Evolutionary conservation across 176 grass and related monocot genomes (phyloP).

Genomic region (Aechmea fasciata): DNA sequence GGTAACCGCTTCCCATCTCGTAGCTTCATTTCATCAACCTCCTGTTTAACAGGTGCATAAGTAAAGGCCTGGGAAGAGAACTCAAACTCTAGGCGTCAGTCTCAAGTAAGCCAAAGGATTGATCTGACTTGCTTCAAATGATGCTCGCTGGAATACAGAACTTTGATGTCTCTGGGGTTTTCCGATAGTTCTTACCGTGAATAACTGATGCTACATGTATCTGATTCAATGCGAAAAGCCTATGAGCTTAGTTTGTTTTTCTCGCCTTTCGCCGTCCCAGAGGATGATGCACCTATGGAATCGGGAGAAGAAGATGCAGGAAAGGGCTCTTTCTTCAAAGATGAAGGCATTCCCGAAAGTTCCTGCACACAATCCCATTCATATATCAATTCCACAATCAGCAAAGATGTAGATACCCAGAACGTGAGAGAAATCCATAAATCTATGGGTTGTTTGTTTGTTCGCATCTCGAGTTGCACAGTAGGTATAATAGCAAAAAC

Average conservation of each 20-base stretch:
- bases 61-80: too few species aligned
- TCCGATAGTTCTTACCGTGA: background rate
- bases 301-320: slow-evolving; percentile 46
- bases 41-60: too few species aligned
- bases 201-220: background rate
- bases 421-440: background rate
- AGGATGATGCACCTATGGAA: slow-evolving; percentile 69
- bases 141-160: background rate
- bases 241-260: slow-evolving; percentile 27
- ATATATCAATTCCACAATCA: background rate
- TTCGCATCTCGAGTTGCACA: too few species aligned
- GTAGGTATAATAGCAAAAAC: too few species aligned
- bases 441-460: background rate
- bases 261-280: slow-evolving; percentile 58
- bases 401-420: background rate
- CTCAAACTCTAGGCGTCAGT: too few species aligned
- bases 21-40: too few species aligned
- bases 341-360: slow-evolving; percentile 75
- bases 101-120: too few species aligned
- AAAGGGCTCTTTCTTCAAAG: slow-evolving; percentile 57
- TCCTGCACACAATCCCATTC: slow-evolving; percentile 33
- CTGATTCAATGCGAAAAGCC: slow-evolving; percentile 3
- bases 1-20: too few species aligned
- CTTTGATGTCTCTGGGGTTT: background rate
- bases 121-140: background rate